phyloP scores from a whole-genome alignment of 164 flowering plant genomes.

The Houttuynia cordata region DNA sequence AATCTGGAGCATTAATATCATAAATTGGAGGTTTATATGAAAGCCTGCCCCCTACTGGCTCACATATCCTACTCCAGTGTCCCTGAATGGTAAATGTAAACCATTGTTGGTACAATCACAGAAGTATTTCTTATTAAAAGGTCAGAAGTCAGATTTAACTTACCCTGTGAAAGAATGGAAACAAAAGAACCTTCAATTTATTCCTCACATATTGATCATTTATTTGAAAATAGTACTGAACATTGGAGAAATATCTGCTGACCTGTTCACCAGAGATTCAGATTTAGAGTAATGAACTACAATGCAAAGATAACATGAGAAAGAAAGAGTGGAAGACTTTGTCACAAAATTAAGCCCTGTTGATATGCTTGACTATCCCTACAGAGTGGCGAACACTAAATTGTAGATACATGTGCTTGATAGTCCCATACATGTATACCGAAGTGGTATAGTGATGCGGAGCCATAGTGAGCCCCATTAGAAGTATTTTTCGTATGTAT shows the following conservation, averaged over 20 bases:
- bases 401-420: too few relatives aligned
- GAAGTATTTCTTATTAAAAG: background rate
- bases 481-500: too few relatives aligned
- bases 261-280: slow-evolving; percentile 29
- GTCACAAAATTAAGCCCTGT: too few relatives aligned
- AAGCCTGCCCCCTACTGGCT: slow-evolving; percentile 48
- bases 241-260: slow-evolving; percentile 57
- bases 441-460: too few relatives aligned
- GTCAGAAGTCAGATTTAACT: background rate
- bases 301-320: background rate
- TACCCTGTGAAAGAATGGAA: slow-evolving; percentile 72
- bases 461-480: too few relatives aligned
- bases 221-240: slow-evolving; percentile 76
- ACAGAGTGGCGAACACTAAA: too few relatives aligned
- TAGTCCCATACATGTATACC: too few relatives aligned
- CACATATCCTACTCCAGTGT: slow-evolving; percentile 51
- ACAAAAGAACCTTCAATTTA: slow-evolving; percentile 59
- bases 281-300: background rate
- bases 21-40: slow-evolving; percentile 55
- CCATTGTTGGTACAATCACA: too few relatives aligned
- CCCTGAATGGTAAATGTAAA: slow-evolving; percentile 18
- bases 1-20: slow-evolving; percentile 60
- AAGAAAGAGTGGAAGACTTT: background rate
- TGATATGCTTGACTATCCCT: too few relatives aligned
- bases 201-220: slow-evolving; percentile 66